These are phyloP conservation scores for Fusarium musae DNA, from an alignment of 2,329 filamentous ascomycete species.

Conservation along the genomic window DNA sequence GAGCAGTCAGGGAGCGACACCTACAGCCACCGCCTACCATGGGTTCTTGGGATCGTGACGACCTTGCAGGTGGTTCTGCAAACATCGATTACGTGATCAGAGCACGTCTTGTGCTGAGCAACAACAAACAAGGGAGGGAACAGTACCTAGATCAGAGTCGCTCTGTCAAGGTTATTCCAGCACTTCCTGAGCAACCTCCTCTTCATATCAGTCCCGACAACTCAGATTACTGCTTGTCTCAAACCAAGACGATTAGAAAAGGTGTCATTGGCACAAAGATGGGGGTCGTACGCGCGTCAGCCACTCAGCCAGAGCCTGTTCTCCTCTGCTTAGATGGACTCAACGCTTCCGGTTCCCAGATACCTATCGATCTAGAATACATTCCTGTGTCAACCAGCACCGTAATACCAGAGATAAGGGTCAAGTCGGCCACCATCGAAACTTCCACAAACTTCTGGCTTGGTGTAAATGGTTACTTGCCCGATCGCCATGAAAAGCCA, in stretches of 20 bases:
- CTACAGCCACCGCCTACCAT: neutral
- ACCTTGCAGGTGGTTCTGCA: neutral
- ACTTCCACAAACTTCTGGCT: neutral
- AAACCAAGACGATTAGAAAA: neutral
- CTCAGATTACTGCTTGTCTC: neutral
- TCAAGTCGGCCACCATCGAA: neutral
- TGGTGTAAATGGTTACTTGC: neutral
- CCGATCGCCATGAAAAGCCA: neutral
- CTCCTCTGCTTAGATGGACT: neutral
- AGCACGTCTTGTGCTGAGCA: neutral
- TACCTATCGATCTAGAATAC: neutral
- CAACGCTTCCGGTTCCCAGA: neutral
- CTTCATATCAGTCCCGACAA: neutral
- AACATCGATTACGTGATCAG: neutral
- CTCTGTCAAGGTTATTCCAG: neutral
- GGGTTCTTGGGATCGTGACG: neutral
- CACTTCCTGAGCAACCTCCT: neutral
- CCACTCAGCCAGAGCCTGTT: neutral
- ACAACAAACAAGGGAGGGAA: neutral
- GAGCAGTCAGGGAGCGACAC: neutral
- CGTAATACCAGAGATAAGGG: neutral
- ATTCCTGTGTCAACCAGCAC: rapidly evolving
- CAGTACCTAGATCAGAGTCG: neutral
- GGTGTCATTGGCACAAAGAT: neutral
- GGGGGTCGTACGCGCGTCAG: neutral